phyloP scores from a whole-genome alignment of 2,329 filamentous ascomycete genomes.

The Cordyceps sp. region DNA sequence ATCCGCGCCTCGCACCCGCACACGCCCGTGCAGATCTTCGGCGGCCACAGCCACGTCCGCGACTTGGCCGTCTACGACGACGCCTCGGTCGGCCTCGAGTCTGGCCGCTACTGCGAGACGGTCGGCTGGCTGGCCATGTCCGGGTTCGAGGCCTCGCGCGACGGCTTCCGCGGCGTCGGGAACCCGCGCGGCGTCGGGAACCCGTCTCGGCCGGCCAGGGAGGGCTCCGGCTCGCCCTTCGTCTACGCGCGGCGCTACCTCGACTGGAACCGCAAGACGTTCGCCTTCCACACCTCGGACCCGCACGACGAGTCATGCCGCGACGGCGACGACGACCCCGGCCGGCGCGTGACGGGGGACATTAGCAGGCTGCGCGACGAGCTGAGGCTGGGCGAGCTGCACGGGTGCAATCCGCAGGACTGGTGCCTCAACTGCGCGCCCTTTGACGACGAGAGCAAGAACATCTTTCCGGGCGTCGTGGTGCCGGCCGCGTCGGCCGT shows the following conservation, averaged over 20 bases:
- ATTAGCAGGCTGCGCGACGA: slow-evolving; percentile 33
- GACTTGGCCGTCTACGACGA: slow-evolving; percentile 49
- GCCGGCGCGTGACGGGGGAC: slow-evolving; percentile 25
- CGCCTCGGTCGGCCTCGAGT: slow-evolving; percentile 42
- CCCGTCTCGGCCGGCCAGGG: slow-evolving; percentile 21
- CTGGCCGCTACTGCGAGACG: slow-evolving; percentile 51
- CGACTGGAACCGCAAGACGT: slow-evolving; percentile 52
- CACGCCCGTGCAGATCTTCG: slow-evolving; percentile 47
- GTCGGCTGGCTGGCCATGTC: slow-evolving; percentile 50
- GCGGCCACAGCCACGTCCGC: slow-evolving; percentile 47
- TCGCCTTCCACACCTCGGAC: slow-evolving; percentile 45
- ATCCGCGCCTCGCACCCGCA: slow-evolving; percentile 39
- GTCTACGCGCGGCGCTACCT: slow-evolving; percentile 44
- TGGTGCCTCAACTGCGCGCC: slow-evolving; percentile 42
- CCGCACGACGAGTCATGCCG: slow-evolving; percentile 32
- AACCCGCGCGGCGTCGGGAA: slow-evolving; percentile 20
- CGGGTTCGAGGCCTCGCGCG: slow-evolving; percentile 34
- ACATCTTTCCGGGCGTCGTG: slow-evolving; percentile 35
- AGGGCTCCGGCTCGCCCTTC: slow-evolving; percentile 19
- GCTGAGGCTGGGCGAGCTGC: slow-evolving; percentile 37
- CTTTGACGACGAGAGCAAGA: slow-evolving; percentile 28
- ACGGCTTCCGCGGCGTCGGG: no score
- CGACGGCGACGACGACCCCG: slow-evolving; percentile 28
- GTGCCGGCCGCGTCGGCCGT: slow-evolving; percentile 29
- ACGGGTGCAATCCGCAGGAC: slow-evolving; percentile 42